A percentile compares a stretch with the other conserved stretches of the same genome.
These are phyloP conservation scores for Aureobasidium sp. DNA, from an alignment of 2,329 filamentous ascomycete species.

Conservation along the genomic window DNA sequence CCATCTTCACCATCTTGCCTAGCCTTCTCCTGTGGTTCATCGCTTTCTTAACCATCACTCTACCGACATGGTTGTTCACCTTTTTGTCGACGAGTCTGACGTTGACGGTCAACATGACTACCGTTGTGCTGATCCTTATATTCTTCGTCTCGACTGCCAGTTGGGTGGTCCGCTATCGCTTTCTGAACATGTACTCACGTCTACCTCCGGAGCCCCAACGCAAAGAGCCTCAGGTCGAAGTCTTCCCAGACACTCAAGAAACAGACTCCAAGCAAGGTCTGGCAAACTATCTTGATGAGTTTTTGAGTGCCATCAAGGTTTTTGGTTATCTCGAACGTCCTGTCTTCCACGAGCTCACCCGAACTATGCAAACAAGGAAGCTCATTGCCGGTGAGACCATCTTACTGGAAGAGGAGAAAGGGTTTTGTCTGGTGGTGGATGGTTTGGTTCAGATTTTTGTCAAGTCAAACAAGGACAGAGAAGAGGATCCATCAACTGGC, in stretches of 20 bases:
- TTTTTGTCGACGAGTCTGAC: slow-evolving; percentile 89
- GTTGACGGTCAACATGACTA: slow-evolving; percentile 98
- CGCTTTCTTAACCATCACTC: slow-evolving; percentile 76
- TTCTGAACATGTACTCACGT: slow-evolving; percentile 93
- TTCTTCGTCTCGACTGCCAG: slow-evolving; percentile 74
- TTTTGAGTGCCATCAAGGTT: slow-evolving; percentile 96
- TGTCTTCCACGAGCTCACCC: slow-evolving; percentile 93
- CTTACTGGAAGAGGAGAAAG: slow-evolving; percentile 92
- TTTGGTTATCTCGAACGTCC: slow-evolving; percentile 95
- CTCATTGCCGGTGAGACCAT: slow-evolving; percentile 93
- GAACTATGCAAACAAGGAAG: slow-evolving; percentile 97
- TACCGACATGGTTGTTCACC: slow-evolving; percentile 83
- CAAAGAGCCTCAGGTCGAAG: slow-evolving; percentile 89
- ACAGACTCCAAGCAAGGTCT: slow-evolving; percentile 83
- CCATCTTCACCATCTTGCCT: slow-evolving; percentile 41
- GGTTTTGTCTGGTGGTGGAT: slow-evolving; percentile 95
- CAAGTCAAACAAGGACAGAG: slow-evolving; percentile 62
- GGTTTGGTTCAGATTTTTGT: slow-evolving; percentile 96
- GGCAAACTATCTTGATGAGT: slow-evolving; percentile 95
- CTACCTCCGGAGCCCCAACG: slow-evolving; percentile 89
- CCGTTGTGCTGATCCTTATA: slow-evolving; percentile 73
- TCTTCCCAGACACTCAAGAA: slow-evolving; percentile 90
- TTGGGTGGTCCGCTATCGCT: slow-evolving; percentile 92
- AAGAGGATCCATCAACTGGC: slow-evolving; percentile 34
- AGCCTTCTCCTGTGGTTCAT: slow-evolving; percentile 66